Evolutionary conservation across 495 filamentous ascomycete genomes (phyloP), one percentile per base, ranked within the genome.

Genomic region (Hypoxylon fuscum): DNA sequence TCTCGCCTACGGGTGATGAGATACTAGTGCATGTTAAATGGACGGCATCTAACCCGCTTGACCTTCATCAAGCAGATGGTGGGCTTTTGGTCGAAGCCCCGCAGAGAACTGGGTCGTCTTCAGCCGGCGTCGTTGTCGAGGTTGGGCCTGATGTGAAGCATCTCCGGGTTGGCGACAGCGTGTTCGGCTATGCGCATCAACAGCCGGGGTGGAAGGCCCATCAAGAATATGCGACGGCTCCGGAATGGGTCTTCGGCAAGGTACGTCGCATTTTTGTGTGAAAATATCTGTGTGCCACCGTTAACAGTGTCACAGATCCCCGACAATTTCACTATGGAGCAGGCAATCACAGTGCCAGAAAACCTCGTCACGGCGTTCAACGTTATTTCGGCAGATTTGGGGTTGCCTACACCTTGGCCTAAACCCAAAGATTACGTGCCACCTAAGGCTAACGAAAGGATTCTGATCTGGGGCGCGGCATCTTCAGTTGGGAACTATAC

Each of bases 381-480:
- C 51, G 70, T 75, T 14, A 40, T 83, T 5, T 73, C 73, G 3
- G 64, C 61, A 1, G 81, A 81, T 38, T 54, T 84, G n/a, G 65
- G 55, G 14, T 52, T 84, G n/a, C 69, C 68, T 20, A 69, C 79
- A 2, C 80, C 79, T 1, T 84, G 81, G 81, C 79, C 79, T 1
- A 69, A 71, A 20, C 76, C 79, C 2, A 53, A 59, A 15, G 56
- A 53, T 2, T 75, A 72, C 34, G 40, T 55, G 14, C 72, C 75
- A n/a, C 32, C 57, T 0, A 42, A 73, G 22, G 69, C 59, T 0
- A 41, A 76, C 5, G 51, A 59, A 8, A 54, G 66, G 1, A 76
- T 87, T 25, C 59, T 86, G 23, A 73, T 87, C 34, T 85, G 83
- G 81, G 83, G 84, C 8, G 84, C 78, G 1, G 70, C 77, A 4